Percentiles rank a stretch among this genome's conserved stretches.
Conservation (phyloP, 2,329 filamentous ascomycete genomes). For the Colletotrichum sp. region DNA sequence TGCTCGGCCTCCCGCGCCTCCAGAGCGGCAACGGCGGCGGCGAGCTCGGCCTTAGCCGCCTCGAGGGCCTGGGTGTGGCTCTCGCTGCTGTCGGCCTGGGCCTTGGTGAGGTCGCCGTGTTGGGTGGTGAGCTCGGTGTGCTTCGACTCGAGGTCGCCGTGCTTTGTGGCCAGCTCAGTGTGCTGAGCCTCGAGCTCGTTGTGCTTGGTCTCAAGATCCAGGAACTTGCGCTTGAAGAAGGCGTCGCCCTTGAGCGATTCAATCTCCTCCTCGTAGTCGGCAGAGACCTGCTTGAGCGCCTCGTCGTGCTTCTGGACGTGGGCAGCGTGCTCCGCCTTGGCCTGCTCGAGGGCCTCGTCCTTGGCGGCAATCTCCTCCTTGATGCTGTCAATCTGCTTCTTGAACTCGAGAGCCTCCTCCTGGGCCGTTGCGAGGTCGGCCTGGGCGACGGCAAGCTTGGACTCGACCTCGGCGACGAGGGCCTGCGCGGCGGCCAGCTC, state of each 20-base stretch:
- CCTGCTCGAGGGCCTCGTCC: conserved; percentile 52
- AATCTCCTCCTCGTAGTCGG: conserved; percentile 70
- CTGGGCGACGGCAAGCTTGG: conserved; percentile 51
- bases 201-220: conserved; percentile 64
- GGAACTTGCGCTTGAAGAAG: conserved; percentile 67
- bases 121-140: conserved; percentile 32
- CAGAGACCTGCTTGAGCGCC: conserved; percentile 62
- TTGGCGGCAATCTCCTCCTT: conserved; percentile 51
- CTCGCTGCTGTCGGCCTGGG: conserved; percentile 38
- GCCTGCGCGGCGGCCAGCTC: conserved; percentile 43
- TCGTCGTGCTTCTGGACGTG: conserved; percentile 56
- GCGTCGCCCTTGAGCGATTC: conserved; percentile 67
- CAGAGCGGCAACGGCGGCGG: conserved; percentile 48
- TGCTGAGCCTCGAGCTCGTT: conserved; percentile 49
- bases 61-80: conserved; percentile 47
- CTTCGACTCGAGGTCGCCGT: conserved; percentile 46
- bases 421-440: conserved; percentile 46
- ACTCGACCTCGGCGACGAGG: conserved; percentile 47
- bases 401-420: conserved; percentile 51
- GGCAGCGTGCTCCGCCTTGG: conserved; percentile 53
- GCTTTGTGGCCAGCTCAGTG: conserved; percentile 23
- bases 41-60: conserved; percentile 47
- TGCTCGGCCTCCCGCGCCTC: conserved; percentile 58
- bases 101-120: conserved; percentile 33
- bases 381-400: conserved; percentile 53